Percentiles rank a stretch among this genome's conserved stretches.
phyloP scores from a whole-genome alignment of 805 yeast species.

The Tetrapisispora nanseiensis region DNA sequence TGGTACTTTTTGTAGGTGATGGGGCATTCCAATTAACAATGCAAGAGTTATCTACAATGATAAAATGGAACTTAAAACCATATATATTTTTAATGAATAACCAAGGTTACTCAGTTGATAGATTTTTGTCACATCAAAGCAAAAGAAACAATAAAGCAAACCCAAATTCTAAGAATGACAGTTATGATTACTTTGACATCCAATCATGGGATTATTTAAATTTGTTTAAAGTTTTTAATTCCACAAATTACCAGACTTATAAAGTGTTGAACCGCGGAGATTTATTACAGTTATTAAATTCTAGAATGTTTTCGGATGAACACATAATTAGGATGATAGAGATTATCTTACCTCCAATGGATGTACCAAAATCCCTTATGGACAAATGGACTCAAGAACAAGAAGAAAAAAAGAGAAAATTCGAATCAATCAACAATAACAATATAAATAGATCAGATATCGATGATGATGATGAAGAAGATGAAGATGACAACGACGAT shows the following conservation, averaged over 20 bases:
- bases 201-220: conserved; percentile 50
- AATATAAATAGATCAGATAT: not conserved
- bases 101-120: conserved; percentile 57
- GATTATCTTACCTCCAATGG: conserved; percentile 48
- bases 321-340: conserved; percentile 46
- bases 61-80: conserved; percentile 45
- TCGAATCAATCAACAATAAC: not conserved
- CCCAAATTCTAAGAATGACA: conserved; percentile 9
- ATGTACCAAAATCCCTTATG: conserved; percentile 38
- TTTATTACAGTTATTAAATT: conserved; percentile 34
- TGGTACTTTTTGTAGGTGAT: conserved; percentile 54
- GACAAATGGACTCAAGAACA: conserved; percentile 22
- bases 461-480: not conserved
- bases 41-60: conserved; percentile 53
- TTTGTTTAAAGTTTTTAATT: conserved; percentile 45
- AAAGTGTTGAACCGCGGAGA: conserved; percentile 41
- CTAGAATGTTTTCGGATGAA: conserved; percentile 32
- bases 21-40: conserved; percentile 61
- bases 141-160: not conserved
- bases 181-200: conserved; percentile 46
- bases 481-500: not conserved
- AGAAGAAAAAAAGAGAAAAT: conserved; percentile 10
- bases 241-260: conserved; percentile 36
- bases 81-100: conserved; percentile 52
- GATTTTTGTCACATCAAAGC: conserved; percentile 45